Evolutionary conservation across 1,284 basidiomycete species (phyloP).

Genomic region (Leccinum solheimii): DNA sequence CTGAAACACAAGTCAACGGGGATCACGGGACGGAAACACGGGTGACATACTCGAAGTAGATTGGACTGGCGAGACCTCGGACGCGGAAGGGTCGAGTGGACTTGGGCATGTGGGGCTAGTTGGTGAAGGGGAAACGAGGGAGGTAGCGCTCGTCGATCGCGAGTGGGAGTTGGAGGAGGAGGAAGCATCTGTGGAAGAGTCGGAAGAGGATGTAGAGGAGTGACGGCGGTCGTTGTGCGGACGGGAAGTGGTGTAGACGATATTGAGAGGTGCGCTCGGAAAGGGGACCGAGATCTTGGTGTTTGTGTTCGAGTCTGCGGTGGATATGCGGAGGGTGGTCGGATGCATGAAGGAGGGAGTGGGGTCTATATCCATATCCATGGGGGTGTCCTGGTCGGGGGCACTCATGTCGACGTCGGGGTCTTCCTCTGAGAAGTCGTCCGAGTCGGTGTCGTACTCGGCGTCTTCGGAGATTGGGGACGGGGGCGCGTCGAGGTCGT

Average conservation of each 20-base stretch:
- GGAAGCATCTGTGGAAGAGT: constrained; percentile 25
- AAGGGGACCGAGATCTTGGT: constrained; percentile 19
- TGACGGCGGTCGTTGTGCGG: constrained; percentile 20
- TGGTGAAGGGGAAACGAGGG: constrained; percentile 25
- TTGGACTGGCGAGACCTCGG: constrained; percentile 7
- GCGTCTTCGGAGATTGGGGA: constrained; percentile 34
- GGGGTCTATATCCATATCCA: constrained; percentile 29
- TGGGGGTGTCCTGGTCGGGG: constrained; percentile 22
- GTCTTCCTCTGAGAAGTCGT: constrained; percentile 38
- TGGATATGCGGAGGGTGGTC: constrained; percentile 43
- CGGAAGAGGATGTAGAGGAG: constrained; percentile 22
- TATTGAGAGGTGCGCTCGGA: constrained; percentile 20
- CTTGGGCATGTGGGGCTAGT: constrained; percentile 13
- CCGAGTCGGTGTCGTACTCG: constrained; percentile 37
- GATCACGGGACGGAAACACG: not conserved
- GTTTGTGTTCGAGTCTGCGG: constrained; percentile 21
- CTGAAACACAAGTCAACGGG: constrained; percentile 10
- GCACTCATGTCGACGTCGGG: constrained; percentile 34
- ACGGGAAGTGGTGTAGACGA: constrained; percentile 12
- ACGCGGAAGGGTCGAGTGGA: constrained; percentile 1
- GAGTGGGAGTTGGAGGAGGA: constrained; percentile 28
- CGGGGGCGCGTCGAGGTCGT: constrained; percentile 45
- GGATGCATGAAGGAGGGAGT: constrained; percentile 53
- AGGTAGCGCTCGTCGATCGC: constrained; percentile 34
- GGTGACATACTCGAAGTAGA: constrained; percentile 8